A percentile compares a stretch with the other conserved stretches of the same genome.
Evolutionary conservation across 208 protist species (phyloP).

Genomic region (Wallacemonas sp.): DNA sequence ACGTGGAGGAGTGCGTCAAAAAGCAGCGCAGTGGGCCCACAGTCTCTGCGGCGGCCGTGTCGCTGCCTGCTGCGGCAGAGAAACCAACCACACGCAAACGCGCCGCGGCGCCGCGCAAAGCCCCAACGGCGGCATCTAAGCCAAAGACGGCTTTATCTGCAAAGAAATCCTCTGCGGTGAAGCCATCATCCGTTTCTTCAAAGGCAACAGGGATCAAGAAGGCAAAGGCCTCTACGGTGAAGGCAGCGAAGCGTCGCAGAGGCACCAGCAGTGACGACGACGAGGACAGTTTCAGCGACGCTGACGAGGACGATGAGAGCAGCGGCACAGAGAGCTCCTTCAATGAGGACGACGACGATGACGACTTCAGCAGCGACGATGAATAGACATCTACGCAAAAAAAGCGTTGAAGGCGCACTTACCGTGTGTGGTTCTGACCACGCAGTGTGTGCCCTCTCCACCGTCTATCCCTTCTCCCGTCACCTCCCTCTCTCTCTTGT

Average conservation of each 20-base stretch:
- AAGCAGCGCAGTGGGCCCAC: conserved; percentile 3
- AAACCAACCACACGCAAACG: not conserved
- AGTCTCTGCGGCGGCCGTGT: not conserved
- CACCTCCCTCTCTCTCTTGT: too few species aligned
- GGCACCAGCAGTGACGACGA: conserved; percentile 25
- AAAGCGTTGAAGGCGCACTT: too few species aligned
- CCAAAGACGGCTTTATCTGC: not conserved
- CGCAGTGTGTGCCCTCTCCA: too few species aligned
- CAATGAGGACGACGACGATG: conserved; percentile 23
- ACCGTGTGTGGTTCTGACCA: too few species aligned
- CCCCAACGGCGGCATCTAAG: conserved; percentile 4
- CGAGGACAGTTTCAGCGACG: conserved; percentile 6
- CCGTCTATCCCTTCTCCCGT: too few species aligned
- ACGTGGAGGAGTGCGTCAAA: conserved; percentile 54
- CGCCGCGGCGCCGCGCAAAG: not conserved
- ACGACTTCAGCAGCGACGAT: conserved; percentile 8
- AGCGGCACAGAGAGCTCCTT: conserved; percentile 10
- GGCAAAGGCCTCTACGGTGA: not conserved
- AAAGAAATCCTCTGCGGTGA: not conserved
- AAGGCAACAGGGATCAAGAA: conserved; percentile 6
- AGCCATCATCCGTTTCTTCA: too few species aligned
- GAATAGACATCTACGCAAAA: conserved; percentile 1
- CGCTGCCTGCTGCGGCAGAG: not conserved
- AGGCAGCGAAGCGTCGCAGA: conserved; percentile 18
- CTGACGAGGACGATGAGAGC: conserved; percentile 13